A percentile compares a stretch with the other conserved stretches of the same genome.
Conservation (phyloP, 2,329 filamentous ascomycete species). For the Rutstroemia sp. region DNA sequence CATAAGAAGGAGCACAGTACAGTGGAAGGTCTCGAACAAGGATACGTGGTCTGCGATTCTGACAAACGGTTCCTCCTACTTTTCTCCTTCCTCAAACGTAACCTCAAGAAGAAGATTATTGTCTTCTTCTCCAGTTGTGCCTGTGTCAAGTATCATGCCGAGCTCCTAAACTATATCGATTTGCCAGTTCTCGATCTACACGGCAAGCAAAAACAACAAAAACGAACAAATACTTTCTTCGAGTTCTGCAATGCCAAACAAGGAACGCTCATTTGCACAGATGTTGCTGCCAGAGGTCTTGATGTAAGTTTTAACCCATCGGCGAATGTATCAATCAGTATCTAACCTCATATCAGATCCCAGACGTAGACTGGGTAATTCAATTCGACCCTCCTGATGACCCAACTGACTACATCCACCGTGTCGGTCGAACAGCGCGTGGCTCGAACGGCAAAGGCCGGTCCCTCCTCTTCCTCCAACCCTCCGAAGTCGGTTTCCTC, state of each 20-base stretch:
- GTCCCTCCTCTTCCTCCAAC: slow-evolving; percentile 88
- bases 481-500: slow-evolving; percentile 86
- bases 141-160: slow-evolving; percentile 91
- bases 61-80: slow-evolving; percentile 91
- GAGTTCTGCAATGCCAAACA: slow-evolving; percentile 83
- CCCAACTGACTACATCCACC: slow-evolving; percentile 86
- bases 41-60: slow-evolving; percentile 87
- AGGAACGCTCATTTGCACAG: slow-evolving; percentile 89
- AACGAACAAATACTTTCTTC: slow-evolving; percentile 98
- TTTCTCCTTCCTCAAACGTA: slow-evolving; percentile 88
- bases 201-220: slow-evolving; percentile 97
- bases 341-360: slow-evolving; percentile 49
- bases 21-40: slow-evolving; percentile 89
- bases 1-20: slow-evolving; percentile 84
- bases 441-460: slow-evolving; percentile 77
- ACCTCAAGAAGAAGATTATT: slow-evolving; percentile 86
- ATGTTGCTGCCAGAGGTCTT: slow-evolving; percentile 88
- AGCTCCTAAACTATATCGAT: slow-evolving; percentile 96
- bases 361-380: slow-evolving; percentile 91
- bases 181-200: slow-evolving; percentile 80
- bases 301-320: slow-evolving; percentile 50
- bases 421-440: slow-evolving; percentile 88
- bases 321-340: not conserved
- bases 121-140: slow-evolving; percentile 93
- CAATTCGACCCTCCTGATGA: slow-evolving; percentile 95